These are phyloP conservation scores for Musa troglodytarum DNA, from an alignment of 176 grass and related monocot species.

Conservation along the genomic window DNA sequence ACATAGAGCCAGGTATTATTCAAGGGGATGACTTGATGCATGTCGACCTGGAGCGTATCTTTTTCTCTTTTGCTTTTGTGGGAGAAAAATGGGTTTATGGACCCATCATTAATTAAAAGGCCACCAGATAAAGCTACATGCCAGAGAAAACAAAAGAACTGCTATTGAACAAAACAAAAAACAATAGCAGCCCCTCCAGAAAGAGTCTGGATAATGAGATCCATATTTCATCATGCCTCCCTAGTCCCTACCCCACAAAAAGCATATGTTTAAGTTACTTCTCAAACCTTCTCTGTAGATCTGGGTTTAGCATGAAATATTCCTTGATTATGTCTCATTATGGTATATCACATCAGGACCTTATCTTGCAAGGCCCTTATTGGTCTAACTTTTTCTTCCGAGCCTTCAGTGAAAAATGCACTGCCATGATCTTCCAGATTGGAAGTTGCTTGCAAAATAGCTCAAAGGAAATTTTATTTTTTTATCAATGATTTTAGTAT, in stretches of 20 bases:
- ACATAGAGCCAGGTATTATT: not conserved
- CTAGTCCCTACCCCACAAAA: not conserved
- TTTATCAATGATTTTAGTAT: not conserved
- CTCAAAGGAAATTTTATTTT: not conserved
- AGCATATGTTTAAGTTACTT: not conserved
- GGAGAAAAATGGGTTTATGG: no score
- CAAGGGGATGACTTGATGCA: not conserved
- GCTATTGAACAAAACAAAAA: not conserved
- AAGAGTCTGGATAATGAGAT: not conserved
- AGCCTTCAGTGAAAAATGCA: not conserved
- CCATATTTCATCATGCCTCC: not conserved
- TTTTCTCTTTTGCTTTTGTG: no score
- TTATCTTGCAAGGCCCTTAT: not conserved
- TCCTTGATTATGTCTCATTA: not conserved
- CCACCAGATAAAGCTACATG: not conserved
- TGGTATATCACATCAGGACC: not conserved
- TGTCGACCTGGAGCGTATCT: not conserved
- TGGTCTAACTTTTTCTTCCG: not conserved
- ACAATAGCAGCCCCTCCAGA: not conserved
- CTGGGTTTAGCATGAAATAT: not conserved
- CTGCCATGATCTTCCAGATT: not conserved
- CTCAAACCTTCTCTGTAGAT: not conserved
- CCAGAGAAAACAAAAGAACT: not conserved
- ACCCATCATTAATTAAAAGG: no score
- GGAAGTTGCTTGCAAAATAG: not conserved